Conservation (phyloP, 169 alveolate genomes). For the Cryptosporidium ryanae region DNA sequence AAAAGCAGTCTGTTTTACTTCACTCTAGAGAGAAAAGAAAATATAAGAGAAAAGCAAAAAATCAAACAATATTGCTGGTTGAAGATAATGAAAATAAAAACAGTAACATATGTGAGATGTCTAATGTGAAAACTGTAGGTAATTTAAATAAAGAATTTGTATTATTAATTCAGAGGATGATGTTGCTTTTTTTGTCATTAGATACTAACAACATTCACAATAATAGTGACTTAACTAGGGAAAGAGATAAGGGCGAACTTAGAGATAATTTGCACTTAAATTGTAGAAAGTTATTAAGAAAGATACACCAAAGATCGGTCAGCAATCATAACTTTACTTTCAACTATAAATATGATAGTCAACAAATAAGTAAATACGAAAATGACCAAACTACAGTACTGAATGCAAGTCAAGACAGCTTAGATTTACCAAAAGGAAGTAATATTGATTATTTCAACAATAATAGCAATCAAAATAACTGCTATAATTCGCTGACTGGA, state of each 20-base stretch:
- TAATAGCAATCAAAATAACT: background rate
- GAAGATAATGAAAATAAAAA: background rate
- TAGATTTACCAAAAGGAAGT: background rate
- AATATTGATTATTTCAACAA: background rate
- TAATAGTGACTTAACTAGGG: background rate
- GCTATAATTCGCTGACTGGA: slow-evolving; percentile 8
- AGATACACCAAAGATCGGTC: background rate
- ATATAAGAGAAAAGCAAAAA: background rate
- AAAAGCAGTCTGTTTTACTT: background rate
- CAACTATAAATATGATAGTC: background rate
- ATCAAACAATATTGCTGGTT: background rate
- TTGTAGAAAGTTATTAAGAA: slow-evolving; percentile 36
- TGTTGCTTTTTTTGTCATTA: slow-evolving; percentile 21
- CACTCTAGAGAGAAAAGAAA: slow-evolving; percentile 2
- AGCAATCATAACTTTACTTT: slow-evolving; percentile 3
- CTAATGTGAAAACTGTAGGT: background rate
- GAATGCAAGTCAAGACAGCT: background rate
- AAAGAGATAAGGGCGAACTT: background rate
- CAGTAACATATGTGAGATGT: background rate
- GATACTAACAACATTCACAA: background rate
- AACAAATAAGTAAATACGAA: background rate
- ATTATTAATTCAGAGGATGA: slow-evolving; percentile 37
- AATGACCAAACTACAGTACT: too few species aligned
- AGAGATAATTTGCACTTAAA: slow-evolving; percentile 12
- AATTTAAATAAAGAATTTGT: background rate